Conservation (phyloP, 2,329 filamentous ascomycete genomes). For the Exserohilum turcica region DNA sequence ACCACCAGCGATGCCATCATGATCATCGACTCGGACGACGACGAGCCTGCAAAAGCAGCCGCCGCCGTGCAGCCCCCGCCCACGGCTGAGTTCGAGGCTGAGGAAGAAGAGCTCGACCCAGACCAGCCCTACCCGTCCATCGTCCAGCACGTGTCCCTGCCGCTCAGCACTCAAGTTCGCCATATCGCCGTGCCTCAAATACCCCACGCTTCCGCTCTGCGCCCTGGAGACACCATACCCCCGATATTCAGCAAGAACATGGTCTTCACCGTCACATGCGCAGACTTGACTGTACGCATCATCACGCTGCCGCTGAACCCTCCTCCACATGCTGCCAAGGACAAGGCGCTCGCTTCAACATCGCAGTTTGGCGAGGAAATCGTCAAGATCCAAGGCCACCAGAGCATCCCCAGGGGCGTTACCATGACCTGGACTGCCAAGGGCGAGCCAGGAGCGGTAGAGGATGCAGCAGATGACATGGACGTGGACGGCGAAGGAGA, state of each 20-base stretch:
- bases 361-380: constrained; percentile 53
- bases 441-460: constrained; percentile 22
- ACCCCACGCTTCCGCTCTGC: constrained; percentile 37
- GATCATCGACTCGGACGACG: constrained; percentile 63
- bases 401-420: constrained; percentile 57
- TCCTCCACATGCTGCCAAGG: constrained; percentile 51
- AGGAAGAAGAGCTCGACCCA: constrained; percentile 64
- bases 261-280: constrained; percentile 60
- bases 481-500: constrained; percentile 41
- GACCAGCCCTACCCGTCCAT: constrained; percentile 60
- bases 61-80: constrained; percentile 22
- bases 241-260: constrained; percentile 57
- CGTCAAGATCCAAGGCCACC: constrained; percentile 57
- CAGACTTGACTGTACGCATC: constrained; percentile 61
- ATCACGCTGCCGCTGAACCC: constrained; percentile 61
- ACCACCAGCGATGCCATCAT: constrained; percentile 55
- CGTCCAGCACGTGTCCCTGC: constrained; percentile 60
- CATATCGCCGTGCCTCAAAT: constrained; percentile 57
- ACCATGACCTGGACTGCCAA: constrained; percentile 59
- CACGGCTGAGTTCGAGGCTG: constrained; percentile 55
- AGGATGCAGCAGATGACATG: constrained; percentile 42
- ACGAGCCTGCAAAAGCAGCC: constrained; percentile 47
- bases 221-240: constrained; percentile 49
- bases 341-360: constrained; percentile 24
- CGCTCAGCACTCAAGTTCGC: constrained; percentile 59